Conservation (phyloP, 371 early-diverging fungal species). For the Mortierella sp. region DNA sequence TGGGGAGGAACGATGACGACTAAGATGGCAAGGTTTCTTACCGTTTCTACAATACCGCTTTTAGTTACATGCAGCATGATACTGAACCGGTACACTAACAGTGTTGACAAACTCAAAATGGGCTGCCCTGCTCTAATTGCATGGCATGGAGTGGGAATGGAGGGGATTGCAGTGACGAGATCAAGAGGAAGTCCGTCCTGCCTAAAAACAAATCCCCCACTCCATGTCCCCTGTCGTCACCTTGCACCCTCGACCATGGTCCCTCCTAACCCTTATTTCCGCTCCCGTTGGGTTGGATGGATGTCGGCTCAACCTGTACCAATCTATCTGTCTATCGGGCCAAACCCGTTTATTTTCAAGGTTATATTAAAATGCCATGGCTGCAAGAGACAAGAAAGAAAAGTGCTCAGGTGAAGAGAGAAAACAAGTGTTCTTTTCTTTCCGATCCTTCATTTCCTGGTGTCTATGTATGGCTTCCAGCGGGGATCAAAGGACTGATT, state of each 20-base stretch:
- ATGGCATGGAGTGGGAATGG: not conserved
- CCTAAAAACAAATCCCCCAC: not conserved
- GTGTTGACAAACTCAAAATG: not conserved
- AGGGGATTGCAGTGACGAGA: not conserved
- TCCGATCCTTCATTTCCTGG: not conserved
- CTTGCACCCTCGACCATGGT: not conserved
- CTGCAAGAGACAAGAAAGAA: not conserved
- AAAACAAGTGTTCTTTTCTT: not conserved
- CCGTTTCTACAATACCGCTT: not conserved
- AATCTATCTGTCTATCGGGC: not conserved
- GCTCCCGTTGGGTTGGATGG: not conserved
- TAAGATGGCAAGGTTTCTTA: not conserved
- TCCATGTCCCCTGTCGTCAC: not conserved
- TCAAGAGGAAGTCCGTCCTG: not conserved
- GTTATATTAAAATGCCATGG: constrained; percentile 12
- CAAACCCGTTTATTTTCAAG: not conserved
- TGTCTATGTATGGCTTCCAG: not conserved
- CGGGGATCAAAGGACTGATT: not conserved
- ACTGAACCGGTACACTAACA: not conserved
- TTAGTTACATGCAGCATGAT: not conserved
- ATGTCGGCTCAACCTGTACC: not conserved
- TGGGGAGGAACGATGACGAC: not conserved
- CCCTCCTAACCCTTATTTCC: not conserved
- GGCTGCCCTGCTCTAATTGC: not conserved
- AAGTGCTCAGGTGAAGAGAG: not conserved